phyloP scores from a whole-genome alignment of 352 stramenopile genomes.

The Phytophthora uliginosa region DNA sequence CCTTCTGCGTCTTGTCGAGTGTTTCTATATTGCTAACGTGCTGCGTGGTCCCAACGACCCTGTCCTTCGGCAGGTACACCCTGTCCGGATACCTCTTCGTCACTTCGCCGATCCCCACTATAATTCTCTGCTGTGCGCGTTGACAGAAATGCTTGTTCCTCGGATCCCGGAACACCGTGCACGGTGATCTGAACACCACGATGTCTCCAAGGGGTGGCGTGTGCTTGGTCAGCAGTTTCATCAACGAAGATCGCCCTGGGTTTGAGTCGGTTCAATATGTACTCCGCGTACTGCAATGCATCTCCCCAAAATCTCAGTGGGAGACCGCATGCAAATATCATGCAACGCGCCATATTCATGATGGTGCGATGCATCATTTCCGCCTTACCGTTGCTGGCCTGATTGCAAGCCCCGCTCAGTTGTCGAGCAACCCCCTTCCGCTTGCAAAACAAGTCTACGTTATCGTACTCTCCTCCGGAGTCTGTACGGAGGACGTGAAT shows the following conservation, averaged over 20 bases:
- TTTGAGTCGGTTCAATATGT: constrained; percentile 39
- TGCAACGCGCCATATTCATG: constrained; percentile 41
- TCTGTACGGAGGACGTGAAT: too few species aligned
- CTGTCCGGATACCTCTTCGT: constrained; percentile 26
- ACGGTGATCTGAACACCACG: not conserved
- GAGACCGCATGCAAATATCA: constrained; percentile 36
- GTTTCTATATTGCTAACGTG: too few species aligned
- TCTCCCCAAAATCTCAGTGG: constrained; percentile 40
- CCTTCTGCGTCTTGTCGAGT: too few species aligned
- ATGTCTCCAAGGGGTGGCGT: constrained; percentile 8
- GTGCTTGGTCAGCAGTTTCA: constrained; percentile 19
- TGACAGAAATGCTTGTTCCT: too few species aligned
- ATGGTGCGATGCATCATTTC: constrained; percentile 47
- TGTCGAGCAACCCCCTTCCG: not conserved
- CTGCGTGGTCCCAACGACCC: too few species aligned
- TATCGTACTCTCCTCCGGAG: not conserved
- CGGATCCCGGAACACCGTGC: not conserved
- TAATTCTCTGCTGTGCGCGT: too few species aligned
- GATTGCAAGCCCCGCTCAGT: not conserved
- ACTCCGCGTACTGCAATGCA: constrained; percentile 31
- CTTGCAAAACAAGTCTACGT: constrained; percentile 9
- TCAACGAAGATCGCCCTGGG: constrained; percentile 1
- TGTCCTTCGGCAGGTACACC: constrained; percentile 13
- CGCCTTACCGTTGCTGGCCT: constrained; percentile 37
- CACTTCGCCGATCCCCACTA: constrained; percentile 16